Base-by-base conservation (phyloP, 495 filamentous ascomycete genomes). In the Xylaria grammica region DNA sequence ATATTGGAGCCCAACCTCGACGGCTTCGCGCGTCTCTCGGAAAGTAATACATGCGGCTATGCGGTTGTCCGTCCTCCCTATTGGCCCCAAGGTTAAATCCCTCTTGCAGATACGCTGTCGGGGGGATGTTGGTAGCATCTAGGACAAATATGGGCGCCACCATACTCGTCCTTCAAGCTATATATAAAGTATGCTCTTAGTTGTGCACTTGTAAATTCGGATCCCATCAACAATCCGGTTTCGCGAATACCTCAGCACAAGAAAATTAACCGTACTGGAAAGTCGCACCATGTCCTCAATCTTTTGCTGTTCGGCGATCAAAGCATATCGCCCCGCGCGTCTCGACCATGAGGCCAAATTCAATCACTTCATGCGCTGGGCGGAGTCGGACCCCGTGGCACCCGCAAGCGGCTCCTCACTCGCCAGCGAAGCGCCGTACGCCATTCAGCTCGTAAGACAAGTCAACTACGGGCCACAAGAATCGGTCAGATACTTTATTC, bases 401-500 rank as follows among this genome's bases (percentile, higher is more conserved):
- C 15, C 40, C 17, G 40, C 40, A 17, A 17, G 17, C 40, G 40
- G 15, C 8, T 42, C 40, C 15, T 42, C 40, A 17, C 40, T 42
- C 40, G 3, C 17, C 7, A 42, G 13, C 13, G 3, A 17, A 3
- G 2, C 50, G 27, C 58, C 63, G 22, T 75, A 64, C 53, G 74
- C 60, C 8, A 50, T 79, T 22, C 72, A 79, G 62, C 60, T 77
- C 7, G 74, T 77, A 26, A 63, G 66, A 10, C 75, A 76, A 63
- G 67, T 76, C 65, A 77, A 76, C 64, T 76, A 68, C 54, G 76
- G 75, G 1, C 66, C 75, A 15, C 66, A 72, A 3, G 73, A 78
- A 51, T 68, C 61, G 26, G 75, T 69, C 38, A 60, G 73, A 11
- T 77, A 75, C 66, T 78, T 78, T 61, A 56, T 69, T 30, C 53